phyloP scores from a whole-genome alignment of 345 rosid species.

The Boechera stricta region DNA sequence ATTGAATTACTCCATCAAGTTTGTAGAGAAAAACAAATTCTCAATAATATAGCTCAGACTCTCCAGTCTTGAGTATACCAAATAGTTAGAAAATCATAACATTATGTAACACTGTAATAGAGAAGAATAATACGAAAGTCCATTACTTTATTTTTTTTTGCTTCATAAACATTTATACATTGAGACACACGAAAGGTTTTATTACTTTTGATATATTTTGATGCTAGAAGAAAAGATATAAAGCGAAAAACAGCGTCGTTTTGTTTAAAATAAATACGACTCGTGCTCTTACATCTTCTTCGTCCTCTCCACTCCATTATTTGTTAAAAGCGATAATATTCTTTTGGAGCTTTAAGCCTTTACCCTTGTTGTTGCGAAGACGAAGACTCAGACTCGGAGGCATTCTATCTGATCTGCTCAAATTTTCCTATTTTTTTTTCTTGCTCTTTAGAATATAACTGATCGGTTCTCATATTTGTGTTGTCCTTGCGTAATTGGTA shows the following conservation, averaged over 20 bases:
- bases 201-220: not conserved
- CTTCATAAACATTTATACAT: not conserved
- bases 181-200: not conserved
- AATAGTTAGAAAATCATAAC: not conserved
- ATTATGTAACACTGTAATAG: not conserved
- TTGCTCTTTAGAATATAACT: not conserved
- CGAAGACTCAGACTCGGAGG: constrained; percentile 30
- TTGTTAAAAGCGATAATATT: constrained; percentile 4
- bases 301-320: not conserved
- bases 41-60: not conserved
- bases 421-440: not conserved
- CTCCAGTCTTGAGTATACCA: not conserved
- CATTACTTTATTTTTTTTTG: not conserved
- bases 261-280: not conserved
- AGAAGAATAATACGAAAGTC: not conserved
- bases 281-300: not conserved
- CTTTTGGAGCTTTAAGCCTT: not conserved
- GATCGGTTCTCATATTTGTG: constrained; percentile 2
- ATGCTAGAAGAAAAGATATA: not conserved
- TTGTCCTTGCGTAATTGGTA: constrained; percentile 12
- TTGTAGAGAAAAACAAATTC: not conserved
- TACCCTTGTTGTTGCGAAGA: not conserved
- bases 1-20: constrained; percentile 18
- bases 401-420: constrained; percentile 34
- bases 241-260: constrained; percentile 25